phyloP scores from a whole-genome alignment of 192 early-diverging fungal species.

The Linnemannia hyalina region DNA sequence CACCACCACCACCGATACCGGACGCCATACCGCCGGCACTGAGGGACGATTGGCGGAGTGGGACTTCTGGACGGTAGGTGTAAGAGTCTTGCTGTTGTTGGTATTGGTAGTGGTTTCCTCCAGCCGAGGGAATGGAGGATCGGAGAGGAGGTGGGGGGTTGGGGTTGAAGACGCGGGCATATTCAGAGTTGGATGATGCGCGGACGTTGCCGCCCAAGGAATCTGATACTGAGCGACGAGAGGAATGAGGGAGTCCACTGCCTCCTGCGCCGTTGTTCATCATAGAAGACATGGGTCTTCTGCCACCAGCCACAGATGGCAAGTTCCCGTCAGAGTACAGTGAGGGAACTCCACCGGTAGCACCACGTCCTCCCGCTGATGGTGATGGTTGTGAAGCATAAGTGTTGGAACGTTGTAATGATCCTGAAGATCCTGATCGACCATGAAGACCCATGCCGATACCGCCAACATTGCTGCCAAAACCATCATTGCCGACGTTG shows the following conservation, averaged over 20 bases:
- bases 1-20: neutral
- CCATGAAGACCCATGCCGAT: slow-evolving; percentile 10
- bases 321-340: neutral
- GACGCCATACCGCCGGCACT: neutral
- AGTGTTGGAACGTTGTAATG: neutral
- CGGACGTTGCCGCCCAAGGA: neutral
- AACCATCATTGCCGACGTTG: neutral
- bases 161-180: slow-evolving; percentile 21
- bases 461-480: neutral
- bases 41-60: slow-evolving; percentile 13
- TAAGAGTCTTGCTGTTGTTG: slow-evolving; percentile 12
- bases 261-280: neutral
- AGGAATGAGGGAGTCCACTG: neutral
- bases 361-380: neutral
- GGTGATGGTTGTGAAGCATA: neutral
- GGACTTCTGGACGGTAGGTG: neutral
- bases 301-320: neutral
- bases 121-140: neutral
- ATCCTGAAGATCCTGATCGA: slow-evolving; percentile 31
- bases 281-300: slow-evolving; percentile 3
- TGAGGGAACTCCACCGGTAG: neutral
- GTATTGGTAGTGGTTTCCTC: neutral
- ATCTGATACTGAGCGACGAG: neutral
- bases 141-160: slow-evolving; percentile 5
- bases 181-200: slow-evolving; percentile 9